phyloP scores from a whole-genome alignment of 139 green algal genomes.

The Chlorella ohadii region DNA sequence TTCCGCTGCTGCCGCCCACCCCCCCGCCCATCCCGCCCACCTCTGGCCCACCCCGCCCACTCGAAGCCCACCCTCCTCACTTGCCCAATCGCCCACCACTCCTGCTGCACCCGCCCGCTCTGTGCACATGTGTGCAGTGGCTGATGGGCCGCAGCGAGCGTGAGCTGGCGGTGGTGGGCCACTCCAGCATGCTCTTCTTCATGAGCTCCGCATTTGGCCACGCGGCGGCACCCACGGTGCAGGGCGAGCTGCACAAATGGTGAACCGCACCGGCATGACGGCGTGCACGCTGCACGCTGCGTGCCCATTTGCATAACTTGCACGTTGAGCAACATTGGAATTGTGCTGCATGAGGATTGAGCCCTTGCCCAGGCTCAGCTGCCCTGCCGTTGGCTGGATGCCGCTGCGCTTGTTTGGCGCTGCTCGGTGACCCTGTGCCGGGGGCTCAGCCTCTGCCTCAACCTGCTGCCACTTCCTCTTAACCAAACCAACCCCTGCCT shows the following conservation, averaged over 20 bases:
- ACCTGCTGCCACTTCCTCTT: background rate
- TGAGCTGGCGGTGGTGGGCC: constrained; percentile 58
- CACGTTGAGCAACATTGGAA: too few species aligned
- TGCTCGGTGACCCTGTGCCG: too few species aligned
- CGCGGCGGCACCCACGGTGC: constrained; percentile 25
- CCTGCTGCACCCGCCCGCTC: too few species aligned
- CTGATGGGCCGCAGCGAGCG: constrained; percentile 48
- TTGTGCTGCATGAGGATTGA: too few species aligned
- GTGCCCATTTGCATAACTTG: too few species aligned
- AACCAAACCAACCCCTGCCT: background rate
- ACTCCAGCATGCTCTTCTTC: constrained; percentile 54
- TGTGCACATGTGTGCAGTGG: constrained; percentile 30
- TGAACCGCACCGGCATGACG: background rate
- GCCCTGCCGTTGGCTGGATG: too few species aligned
- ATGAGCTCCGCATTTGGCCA: constrained; percentile 48
- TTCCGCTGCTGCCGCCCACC: background rate
- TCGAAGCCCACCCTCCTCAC: background rate
- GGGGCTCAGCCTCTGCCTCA: background rate
- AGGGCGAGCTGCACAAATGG: constrained; percentile 53
- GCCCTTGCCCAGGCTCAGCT: too few species aligned
- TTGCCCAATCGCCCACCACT: background rate
- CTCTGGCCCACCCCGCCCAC: background rate
- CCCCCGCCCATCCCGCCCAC: background rate
- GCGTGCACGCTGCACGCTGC: background rate
- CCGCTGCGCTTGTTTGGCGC: too few species aligned